A percentile compares a stretch with the other conserved stretches of the same genome.
Evolutionary conservation across 2,329 filamentous ascomycete species (phyloP).

Genomic region (Colletotrichum neosansevieriae): DNA sequence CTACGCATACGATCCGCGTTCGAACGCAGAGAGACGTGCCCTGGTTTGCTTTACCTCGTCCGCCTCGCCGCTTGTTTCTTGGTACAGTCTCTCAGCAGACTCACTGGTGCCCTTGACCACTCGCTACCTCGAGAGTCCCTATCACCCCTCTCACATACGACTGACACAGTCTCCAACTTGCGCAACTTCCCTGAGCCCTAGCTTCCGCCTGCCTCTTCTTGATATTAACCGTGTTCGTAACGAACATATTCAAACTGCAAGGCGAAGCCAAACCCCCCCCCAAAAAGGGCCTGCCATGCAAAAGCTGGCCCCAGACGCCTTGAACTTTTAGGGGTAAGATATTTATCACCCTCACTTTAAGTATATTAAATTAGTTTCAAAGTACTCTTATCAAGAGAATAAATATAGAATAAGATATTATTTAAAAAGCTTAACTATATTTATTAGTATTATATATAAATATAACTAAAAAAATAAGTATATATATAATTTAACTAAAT

Average conservation of each 20-base stretch:
- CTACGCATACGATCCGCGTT: constrained; percentile 16
- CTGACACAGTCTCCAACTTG: not conserved
- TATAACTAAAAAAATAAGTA: no score
- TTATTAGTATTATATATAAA: no score
- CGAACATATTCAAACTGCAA: not conserved
- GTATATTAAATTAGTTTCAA: no score
- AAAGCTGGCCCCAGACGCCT: constrained; percentile 14
- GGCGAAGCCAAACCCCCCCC: not conserved
- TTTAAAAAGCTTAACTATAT: no score
- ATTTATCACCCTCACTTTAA: no score
- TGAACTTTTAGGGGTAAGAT: no score
- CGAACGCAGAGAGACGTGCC: not conserved
- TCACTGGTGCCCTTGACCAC: not conserved
- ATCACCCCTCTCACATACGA: constrained; percentile 7
- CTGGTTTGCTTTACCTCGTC: constrained; percentile 13
- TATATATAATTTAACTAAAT: no score
- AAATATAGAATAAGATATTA: no score
- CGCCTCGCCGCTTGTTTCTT: constrained; percentile 8
- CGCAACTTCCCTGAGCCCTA: not conserved
- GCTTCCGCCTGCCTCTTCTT: not conserved
- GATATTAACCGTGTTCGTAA: not conserved
- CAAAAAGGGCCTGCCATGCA: not conserved
- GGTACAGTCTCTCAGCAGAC: not conserved
- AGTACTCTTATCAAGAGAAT: no score
- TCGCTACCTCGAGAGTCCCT: not conserved